A percentile compares a stretch with the other conserved stretches of the same genome.
Evolutionary conservation across 225 moss, liverwort and hornwort genomes (phyloP).

Genomic region (Sphagnum contortum): DNA sequence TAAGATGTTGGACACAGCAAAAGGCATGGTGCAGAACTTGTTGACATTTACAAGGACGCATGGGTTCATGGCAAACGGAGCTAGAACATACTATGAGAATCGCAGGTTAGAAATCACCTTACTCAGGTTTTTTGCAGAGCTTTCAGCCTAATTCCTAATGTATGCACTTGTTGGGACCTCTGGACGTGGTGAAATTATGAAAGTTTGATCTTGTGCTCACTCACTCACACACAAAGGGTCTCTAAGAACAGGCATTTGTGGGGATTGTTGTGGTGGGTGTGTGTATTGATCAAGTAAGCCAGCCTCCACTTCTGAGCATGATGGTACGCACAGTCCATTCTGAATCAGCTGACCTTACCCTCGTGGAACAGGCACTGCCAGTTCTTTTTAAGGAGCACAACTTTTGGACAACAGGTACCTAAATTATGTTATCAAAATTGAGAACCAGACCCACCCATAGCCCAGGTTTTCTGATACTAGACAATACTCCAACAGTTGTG

Average conservation of each 20-base stretch:
- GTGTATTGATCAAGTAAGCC: conserved; percentile 36
- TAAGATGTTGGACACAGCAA: conserved; percentile 62
- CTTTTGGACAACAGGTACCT: conserved; percentile 46
- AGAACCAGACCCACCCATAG: no score
- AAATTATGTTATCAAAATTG: no score
- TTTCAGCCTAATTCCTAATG: neutral
- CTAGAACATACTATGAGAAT: conserved; percentile 76
- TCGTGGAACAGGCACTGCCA: conserved; percentile 52
- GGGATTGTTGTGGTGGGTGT: neutral
- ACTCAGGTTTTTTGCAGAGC: neutral
- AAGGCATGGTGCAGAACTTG: conserved; percentile 70
- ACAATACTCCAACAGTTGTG: no score
- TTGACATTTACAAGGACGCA: conserved; percentile 40
- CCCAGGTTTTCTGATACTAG: no score
- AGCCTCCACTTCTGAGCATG: conserved; percentile 77
- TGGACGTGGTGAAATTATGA: no score
- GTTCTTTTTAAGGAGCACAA: conserved; percentile 44
- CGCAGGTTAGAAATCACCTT: conserved; percentile 33
- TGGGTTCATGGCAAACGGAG: conserved; percentile 85
- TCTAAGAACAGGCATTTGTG: neutral
- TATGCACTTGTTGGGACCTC: neutral
- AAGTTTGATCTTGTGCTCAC: no score
- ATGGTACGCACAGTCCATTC: conserved; percentile 65
- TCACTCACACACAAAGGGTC: neutral
- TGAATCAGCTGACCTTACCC: conserved; percentile 34